These are phyloP conservation scores for Eragrostis nindensis DNA, from an alignment of 176 grass and related monocot species.

Conservation along the genomic window DNA sequence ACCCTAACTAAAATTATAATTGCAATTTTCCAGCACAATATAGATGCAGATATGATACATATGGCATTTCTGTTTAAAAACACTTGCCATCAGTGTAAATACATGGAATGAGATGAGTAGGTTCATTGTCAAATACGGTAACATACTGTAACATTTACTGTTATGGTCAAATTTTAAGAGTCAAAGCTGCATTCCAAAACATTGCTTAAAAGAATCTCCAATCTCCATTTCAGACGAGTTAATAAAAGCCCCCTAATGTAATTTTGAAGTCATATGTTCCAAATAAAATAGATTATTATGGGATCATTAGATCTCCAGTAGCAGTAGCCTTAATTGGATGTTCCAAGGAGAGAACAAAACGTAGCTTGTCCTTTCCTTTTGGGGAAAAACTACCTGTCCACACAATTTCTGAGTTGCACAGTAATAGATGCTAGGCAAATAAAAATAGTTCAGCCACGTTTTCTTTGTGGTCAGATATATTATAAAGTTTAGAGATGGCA, in stretches of 20 bases:
- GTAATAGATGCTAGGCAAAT: neutral
- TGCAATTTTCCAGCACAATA: neutral
- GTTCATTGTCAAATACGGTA: neutral
- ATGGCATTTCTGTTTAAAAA: neutral
- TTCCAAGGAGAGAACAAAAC: neutral
- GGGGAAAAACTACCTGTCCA: neutral
- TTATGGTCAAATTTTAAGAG: neutral
- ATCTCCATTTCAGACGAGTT: neutral
- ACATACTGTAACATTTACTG: neutral
- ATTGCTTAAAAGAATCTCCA: neutral
- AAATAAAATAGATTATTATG: neutral
- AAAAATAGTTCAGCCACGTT: too few species aligned
- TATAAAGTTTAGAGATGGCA: too few species aligned
- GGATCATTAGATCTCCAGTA: neutral
- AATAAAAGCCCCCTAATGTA: constrained; percentile 3
- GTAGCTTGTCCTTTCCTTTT: neutral
- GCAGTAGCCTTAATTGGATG: neutral
- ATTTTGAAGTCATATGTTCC: neutral
- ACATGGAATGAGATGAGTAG: neutral
- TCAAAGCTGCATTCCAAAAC: neutral
- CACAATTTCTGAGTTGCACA: neutral
- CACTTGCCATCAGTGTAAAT: neutral
- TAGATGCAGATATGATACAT: neutral
- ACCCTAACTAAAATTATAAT: neutral
- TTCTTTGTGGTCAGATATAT: too few species aligned